Conservation (phyloP, 768 basidiomycete genomes). For the Dacryopinax primogenitus region DNA sequence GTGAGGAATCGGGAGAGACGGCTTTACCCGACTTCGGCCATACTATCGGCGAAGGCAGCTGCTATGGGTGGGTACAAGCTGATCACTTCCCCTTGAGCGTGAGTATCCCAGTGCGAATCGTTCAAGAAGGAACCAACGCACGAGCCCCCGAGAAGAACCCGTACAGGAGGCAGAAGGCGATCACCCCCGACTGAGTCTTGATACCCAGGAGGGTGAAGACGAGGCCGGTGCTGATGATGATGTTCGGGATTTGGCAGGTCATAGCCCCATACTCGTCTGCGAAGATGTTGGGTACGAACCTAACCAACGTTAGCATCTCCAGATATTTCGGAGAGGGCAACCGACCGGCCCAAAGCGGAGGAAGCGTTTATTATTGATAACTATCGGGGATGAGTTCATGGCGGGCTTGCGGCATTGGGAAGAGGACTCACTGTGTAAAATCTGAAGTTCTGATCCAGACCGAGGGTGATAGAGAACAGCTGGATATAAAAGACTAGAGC, state of each 20-base stretch:
- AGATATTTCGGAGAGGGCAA: neutral
- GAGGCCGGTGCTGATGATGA: constrained; percentile 8
- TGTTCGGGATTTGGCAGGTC: constrained; percentile 19
- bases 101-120: neutral
- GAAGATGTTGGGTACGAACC: constrained; percentile 29
- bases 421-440: constrained; percentile 14
- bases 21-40: neutral
- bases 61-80: neutral
- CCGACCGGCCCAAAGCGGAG: constrained; percentile 17
- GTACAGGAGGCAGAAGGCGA: constrained; percentile 13
- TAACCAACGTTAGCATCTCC: constrained; percentile 16
- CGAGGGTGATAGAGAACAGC: constrained; percentile 14
- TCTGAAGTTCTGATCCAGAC: constrained; percentile 11
- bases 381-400: constrained; percentile 18
- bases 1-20: too few relatives aligned
- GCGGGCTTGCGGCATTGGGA: neutral
- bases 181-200: constrained; percentile 5
- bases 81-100: neutral
- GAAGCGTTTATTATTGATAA: constrained; percentile 31
- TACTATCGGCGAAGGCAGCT: neutral
- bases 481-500: constrained; percentile 16
- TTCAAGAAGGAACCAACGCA: neutral
- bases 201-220: constrained; percentile 14
- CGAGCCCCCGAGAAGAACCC: constrained; percentile 17
- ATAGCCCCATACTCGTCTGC: constrained; percentile 20